A percentile compares a stretch with the other conserved stretches of the same genome.
Conservation (phyloP, 371 early-diverging fungal species). For the Mortierella sp. region DNA sequence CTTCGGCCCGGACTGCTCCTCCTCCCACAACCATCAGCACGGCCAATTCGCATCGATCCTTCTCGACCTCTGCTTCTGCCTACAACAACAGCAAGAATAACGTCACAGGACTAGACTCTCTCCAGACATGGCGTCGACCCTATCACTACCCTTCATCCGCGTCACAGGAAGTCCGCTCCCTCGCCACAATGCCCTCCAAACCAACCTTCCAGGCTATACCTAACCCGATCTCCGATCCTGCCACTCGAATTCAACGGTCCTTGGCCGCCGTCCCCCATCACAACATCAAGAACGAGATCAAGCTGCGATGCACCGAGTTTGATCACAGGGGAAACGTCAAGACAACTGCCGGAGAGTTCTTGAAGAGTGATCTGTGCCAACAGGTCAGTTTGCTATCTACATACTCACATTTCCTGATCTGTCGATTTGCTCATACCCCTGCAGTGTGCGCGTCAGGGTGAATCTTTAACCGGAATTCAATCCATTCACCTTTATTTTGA, state of each 20-base stretch:
- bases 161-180: conserved; percentile 24
- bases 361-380: conserved; percentile 82
- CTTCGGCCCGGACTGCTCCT: conserved; percentile 8
- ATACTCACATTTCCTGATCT: not conserved
- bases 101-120: conserved; percentile 12
- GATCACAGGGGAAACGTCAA: conserved; percentile 79
- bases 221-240: conserved; percentile 20
- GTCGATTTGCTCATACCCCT: not conserved
- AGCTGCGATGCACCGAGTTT: conserved; percentile 74
- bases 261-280: conserved; percentile 48
- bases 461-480: not conserved
- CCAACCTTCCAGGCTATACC: conserved; percentile 23
- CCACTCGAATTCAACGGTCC: conserved; percentile 36
- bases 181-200: conserved; percentile 44
- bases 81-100: conserved; percentile 2
- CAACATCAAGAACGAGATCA: conserved; percentile 58
- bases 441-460: not conserved
- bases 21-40: conserved; percentile 7
- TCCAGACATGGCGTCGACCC: conserved; percentile 41
- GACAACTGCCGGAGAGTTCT: conserved; percentile 81
- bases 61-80: not conserved
- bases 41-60: conserved; percentile 19
- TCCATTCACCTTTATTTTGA: not conserved
- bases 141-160: conserved; percentile 14
- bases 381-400: conserved; percentile 33